phyloP scores from a whole-genome alignment of 1,139 yeast species.

The Yamadazyma trypodendri region DNA sequence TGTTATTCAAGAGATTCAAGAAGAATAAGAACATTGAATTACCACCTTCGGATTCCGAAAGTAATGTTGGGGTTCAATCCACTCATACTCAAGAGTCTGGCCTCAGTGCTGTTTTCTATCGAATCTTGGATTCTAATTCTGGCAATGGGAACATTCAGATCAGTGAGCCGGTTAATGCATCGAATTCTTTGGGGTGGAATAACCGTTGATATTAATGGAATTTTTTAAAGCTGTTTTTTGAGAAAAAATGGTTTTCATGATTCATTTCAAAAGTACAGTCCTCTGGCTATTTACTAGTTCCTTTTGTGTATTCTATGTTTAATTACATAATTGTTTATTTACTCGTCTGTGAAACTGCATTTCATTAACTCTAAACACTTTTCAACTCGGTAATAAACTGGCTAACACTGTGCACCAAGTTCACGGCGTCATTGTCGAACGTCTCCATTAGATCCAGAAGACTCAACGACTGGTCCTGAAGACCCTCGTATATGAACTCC shows the following conservation, averaged over 20 bases:
- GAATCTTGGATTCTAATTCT: constrained; percentile 22
- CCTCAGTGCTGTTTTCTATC: constrained; percentile 31
- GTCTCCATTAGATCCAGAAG: constrained; percentile 50
- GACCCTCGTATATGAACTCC: constrained; percentile 39
- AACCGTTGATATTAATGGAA: too few species aligned
- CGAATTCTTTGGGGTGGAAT: constrained; percentile 49
- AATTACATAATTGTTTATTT: too few species aligned
- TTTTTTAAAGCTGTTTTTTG: not conserved
- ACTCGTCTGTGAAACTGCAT: too few species aligned
- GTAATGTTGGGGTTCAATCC: constrained; percentile 28
- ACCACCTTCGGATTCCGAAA: constrained; percentile 45
- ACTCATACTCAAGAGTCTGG: constrained; percentile 21
- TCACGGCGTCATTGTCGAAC: constrained; percentile 55
- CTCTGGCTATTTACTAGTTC: not conserved
- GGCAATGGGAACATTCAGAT: constrained; percentile 28
- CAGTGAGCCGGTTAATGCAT: constrained; percentile 46
- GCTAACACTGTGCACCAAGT: constrained; percentile 40
- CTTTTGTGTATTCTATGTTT: constrained; percentile 7
- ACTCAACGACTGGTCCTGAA: constrained; percentile 29
- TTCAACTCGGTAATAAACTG: constrained; percentile 1
- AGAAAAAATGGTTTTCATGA: not conserved
- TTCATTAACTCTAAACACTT: too few species aligned
- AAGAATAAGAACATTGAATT: constrained; percentile 37
- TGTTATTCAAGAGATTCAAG: constrained; percentile 39
- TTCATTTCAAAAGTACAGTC: not conserved